phyloP scores from a whole-genome alignment of 1,139 yeast species.

The Spathaspora sp. region DNA sequence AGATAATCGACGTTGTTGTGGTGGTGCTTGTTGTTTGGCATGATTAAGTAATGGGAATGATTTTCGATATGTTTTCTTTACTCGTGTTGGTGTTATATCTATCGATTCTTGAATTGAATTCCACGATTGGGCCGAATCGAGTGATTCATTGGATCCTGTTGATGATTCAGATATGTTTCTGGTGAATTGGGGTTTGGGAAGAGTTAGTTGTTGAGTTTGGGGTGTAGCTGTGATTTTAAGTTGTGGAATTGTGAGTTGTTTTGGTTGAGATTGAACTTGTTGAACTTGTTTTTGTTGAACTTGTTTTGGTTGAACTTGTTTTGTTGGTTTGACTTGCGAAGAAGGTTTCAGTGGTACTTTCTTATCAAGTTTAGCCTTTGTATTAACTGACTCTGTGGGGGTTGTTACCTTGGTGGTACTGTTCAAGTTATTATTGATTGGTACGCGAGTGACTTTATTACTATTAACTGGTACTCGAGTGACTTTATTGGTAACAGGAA shows the following conservation, averaged over 20 bases:
- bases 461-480: neutral
- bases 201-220: neutral
- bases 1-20: neutral
- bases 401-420: neutral
- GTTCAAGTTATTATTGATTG: neutral
- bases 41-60: neutral
- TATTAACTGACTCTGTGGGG: no score
- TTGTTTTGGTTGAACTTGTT: neutral
- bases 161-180: conserved; percentile 6
- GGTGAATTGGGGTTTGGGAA: neutral
- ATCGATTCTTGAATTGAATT: conserved; percentile 36
- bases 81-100: conserved; percentile 20
- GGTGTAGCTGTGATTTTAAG: neutral
- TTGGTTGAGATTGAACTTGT: neutral
- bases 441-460: neutral
- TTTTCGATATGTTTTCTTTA: neutral
- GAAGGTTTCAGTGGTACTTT: neutral
- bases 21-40: neutral
- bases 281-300: neutral
- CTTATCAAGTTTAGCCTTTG: neutral
- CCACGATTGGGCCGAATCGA: conserved; percentile 25
- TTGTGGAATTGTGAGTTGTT: neutral
- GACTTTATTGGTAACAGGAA: no score
- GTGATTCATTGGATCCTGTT: conserved; percentile 7
- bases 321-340: neutral